Evolutionary conservation across 2,329 filamentous ascomycete species (phyloP).

Genomic region (Amylocarpus encephaloides): DNA sequence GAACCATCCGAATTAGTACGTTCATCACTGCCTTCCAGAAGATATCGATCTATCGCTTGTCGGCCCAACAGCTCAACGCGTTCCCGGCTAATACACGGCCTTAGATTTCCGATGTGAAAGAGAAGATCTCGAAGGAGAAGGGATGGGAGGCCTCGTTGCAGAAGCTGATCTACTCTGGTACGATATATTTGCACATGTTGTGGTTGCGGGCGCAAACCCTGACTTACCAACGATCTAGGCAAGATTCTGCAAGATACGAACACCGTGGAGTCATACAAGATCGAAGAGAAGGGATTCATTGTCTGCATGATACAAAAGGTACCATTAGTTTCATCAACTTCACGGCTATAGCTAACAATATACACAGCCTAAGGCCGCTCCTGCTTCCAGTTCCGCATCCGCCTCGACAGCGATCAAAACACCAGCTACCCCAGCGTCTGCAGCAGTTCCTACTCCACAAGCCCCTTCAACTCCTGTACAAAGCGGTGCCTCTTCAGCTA

Average conservation of each 20-base stretch:
- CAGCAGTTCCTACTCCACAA: slow-evolving; percentile 57
- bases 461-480: slow-evolving; percentile 24
- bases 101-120: slow-evolving; percentile 84
- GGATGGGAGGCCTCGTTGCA: slow-evolving; percentile 86
- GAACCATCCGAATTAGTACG: slow-evolving; percentile 88
- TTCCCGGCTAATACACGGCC: slow-evolving; percentile 1
- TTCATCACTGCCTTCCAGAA: neutral
- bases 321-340: slow-evolving; percentile 22
- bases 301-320: slow-evolving; percentile 99
- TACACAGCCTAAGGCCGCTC: slow-evolving; percentile 60
- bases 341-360: slow-evolving; percentile 18
- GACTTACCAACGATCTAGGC: slow-evolving; percentile 48
- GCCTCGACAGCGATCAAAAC: slow-evolving; percentile 40
- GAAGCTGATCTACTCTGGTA: slow-evolving; percentile 98
- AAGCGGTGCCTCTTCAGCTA: slow-evolving; percentile 38
- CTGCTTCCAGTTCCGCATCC: slow-evolving; percentile 41
- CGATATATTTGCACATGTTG: slow-evolving; percentile 22
- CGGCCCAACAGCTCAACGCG: neutral
- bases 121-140: slow-evolving; percentile 86
- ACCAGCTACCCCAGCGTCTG: slow-evolving; percentile 52
- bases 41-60: neutral
- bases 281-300: slow-evolving; percentile 98
- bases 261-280: slow-evolving; percentile 93
- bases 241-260: slow-evolving; percentile 98
- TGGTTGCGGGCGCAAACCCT: slow-evolving; percentile 1